Base-by-base conservation (phyloP, 768 basidiomycete species). In the Lactifluus echinatus region DNA sequence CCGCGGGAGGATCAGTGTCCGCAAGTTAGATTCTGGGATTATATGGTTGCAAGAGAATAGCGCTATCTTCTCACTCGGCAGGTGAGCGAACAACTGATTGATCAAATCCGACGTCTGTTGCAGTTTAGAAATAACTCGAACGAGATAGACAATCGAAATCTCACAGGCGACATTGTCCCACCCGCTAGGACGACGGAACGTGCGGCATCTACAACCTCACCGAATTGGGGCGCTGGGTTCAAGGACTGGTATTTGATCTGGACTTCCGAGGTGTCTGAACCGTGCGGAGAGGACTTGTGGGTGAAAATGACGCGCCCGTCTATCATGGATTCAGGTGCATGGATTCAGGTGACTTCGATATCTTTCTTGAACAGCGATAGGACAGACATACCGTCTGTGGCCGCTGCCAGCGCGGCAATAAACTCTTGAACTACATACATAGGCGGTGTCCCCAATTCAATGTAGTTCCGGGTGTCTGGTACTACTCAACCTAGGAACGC, bases 101-200 rank as follows among this genome's bases (percentile, higher is more conserved):
- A 83, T 72, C 15, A 97, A 81, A 68, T 96, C 93, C n/a, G 85
- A 83, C 49, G 95, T 87, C 93, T 96, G 64, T 44, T 12, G 28
- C 42, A 46, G 23, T 49, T 54, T 47, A 55, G 23, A 50, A n/a
- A 55, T 8, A 24, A 43, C 11, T 37, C 2, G 43, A 26, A 7
- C 12, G 34, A 45, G 23, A n/a, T 15, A 29, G 52, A 46, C 37
- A 43, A 31, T 28, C 29, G 26, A 53, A 72, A 15, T 14, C 76
- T 51, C 53, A 96, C 92, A n/a, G 95, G 95, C 7, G 93, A 92
- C 96, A 99, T 97, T 0, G 95, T 99, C 4, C 95, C 95, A 8
- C 95, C 95, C 8, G 96, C 95, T 37, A 99, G 75, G 28, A 98
- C 73, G n/a, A 98, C 84, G 2, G 88, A 79, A 36, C 91, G 75